phyloP scores from a whole-genome alignment of 148 eudicot species.

The Nepenthes gracilis region DNA sequence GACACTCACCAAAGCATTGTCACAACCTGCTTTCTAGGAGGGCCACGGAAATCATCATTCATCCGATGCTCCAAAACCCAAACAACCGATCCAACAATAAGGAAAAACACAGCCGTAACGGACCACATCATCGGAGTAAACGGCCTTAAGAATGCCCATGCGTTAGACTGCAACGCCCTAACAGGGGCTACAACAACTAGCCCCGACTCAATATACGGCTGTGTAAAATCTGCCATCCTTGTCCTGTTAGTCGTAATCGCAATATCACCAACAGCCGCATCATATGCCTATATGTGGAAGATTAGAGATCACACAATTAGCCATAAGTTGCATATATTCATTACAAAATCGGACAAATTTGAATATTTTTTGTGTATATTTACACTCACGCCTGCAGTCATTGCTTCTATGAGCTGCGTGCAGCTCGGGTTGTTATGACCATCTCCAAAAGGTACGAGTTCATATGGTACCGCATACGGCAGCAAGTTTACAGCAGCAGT shows the following conservation, averaged over 20 bases:
- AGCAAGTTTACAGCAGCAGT: slow-evolving; percentile 48
- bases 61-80: slow-evolving; percentile 64
- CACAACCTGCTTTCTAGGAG: slow-evolving; percentile 44
- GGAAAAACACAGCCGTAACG: slow-evolving; percentile 33
- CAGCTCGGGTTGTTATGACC: slow-evolving; percentile 43
- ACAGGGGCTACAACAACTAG: slow-evolving; percentile 55
- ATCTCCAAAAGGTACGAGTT: slow-evolving; percentile 51
- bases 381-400: slow-evolving; percentile 50
- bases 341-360: too few relatives aligned
- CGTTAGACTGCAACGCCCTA: slow-evolving; percentile 23
- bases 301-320: background rate
- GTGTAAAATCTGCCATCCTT: slow-evolving; percentile 51
- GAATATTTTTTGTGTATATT: too few relatives aligned
- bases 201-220: slow-evolving; percentile 59
- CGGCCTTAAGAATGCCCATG: slow-evolving; percentile 60
- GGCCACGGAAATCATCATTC: slow-evolving; percentile 69
- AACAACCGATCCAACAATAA: slow-evolving; percentile 47
- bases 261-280: slow-evolving; percentile 60
- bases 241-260: slow-evolving; percentile 52
- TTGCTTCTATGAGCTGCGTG: slow-evolving; percentile 33
- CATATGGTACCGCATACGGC: slow-evolving; percentile 65
- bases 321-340: background rate
- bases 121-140: slow-evolving; percentile 54
- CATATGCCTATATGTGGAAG: slow-evolving; percentile 26
- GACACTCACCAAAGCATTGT: slow-evolving; percentile 48